phyloP scores from a whole-genome alignment of 768 basidiomycete species.

The Russula sp. region DNA sequence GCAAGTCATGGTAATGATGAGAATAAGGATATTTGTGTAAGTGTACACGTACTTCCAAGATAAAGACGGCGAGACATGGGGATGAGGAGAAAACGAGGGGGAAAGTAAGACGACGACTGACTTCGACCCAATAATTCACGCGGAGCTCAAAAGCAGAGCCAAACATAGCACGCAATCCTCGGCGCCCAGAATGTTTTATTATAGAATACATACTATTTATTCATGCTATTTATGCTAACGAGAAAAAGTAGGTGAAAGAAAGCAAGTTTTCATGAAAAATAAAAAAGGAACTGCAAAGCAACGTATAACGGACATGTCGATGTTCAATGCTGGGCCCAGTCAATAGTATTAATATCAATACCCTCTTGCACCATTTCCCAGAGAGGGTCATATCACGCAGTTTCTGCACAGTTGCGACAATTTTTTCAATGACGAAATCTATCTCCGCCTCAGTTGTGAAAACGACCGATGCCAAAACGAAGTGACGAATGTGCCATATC shows the following conservation, averaged over 20 bases:
- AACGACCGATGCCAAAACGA: constrained; percentile 95
- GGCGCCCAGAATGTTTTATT: no score
- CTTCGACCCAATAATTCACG: constrained; percentile 11
- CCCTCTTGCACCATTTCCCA: constrained; percentile 99
- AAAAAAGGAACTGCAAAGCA: not conserved
- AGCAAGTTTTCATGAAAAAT: not conserved
- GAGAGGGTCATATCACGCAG: constrained; percentile 94
- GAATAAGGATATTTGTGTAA: not conserved
- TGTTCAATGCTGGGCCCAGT: constrained; percentile 76
- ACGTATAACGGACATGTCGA: not conserved
- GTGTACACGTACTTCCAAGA: constrained; percentile 63
- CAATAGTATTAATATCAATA: constrained; percentile 90
- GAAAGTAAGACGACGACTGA: not conserved
- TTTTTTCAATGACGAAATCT: constrained; percentile 88
- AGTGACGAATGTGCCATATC: constrained; percentile 99
- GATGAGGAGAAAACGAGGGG: constrained; percentile 31
- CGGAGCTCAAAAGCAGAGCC: constrained; percentile 23
- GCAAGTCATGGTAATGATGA: constrained; percentile 18
- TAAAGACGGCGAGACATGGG: constrained; percentile 83
- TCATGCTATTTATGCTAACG: not conserved
- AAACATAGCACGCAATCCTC: constrained; percentile 26
- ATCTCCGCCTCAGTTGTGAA: constrained; percentile 97
- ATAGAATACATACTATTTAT: not conserved
- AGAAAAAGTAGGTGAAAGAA: not conserved
- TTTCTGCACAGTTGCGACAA: constrained; percentile 79